Conservation (phyloP, 1,284 basidiomycete genomes). For the Sutorius eximius region DNA sequence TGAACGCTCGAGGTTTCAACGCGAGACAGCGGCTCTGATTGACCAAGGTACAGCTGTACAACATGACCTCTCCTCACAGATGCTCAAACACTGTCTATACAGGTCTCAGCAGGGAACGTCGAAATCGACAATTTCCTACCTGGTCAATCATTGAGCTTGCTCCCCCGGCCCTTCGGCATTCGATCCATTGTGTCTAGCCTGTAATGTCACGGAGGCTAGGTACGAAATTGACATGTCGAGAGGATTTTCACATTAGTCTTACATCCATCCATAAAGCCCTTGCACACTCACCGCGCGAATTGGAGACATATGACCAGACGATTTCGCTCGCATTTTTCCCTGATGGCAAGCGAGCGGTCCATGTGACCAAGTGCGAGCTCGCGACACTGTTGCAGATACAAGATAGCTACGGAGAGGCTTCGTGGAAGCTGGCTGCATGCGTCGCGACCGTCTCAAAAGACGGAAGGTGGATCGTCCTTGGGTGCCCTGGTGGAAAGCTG, state of each 20-base stretch:
- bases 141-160: neutral
- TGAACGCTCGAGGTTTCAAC: neutral
- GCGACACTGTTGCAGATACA: slow-evolving; percentile 2
- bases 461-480: slow-evolving; percentile 6
- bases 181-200: neutral
- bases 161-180: neutral
- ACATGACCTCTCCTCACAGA: neutral
- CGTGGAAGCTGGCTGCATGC: slow-evolving; percentile 1
- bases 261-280: neutral
- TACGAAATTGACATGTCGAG: neutral
- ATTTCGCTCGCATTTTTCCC: slow-evolving; percentile 7
- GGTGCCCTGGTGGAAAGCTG: slow-evolving; percentile 4
- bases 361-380: neutral
- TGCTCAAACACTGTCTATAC: neutral
- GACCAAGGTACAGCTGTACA: neutral
- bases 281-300: neutral
- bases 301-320: neutral
- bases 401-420: neutral
- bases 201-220: slow-evolving; percentile 6
- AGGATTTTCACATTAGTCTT: neutral
- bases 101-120: neutral
- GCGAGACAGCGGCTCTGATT: neutral
- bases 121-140: neutral
- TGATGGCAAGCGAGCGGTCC: neutral
- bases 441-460: slow-evolving; percentile 3